Evolutionary conservation across 441 rosid genomes (phyloP), one percentile per base, ranked within the genome.

Genomic region (Bruguiera hainesii): DNA sequence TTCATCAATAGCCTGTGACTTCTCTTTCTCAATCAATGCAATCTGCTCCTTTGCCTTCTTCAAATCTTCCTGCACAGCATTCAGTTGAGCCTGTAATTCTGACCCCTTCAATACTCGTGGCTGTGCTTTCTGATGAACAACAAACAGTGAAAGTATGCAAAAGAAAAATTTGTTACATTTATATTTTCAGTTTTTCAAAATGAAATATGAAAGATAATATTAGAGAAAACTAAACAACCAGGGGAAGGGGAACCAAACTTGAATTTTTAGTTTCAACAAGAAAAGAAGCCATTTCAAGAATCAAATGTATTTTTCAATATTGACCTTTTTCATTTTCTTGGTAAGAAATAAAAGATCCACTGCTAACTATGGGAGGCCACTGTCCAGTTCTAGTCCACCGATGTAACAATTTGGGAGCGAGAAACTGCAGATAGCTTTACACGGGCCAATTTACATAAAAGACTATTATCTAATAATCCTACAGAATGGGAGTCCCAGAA

Each of bases 31-130:
- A 39, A 88, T 79, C 75, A 78, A 71, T 46, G 74, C 82, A 64
- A 89, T 76, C 73, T 85, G 84, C 79, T 90, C 93, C 71, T 85
- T 88, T 1, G 95, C 88, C 75, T 84, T 89, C 89, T 85, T 90
- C 61, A 90, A 79, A 74, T 90, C 97, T 60, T 90, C 96, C 80
- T 87, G 93, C 52, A 80, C 75, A 56, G 60, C 76, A 75, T 72
- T 82, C 83, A 87, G 62, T 13, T 88, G 97, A 48, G 83, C 70
- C 71, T 87, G 97, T 61, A 86, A 58, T 66, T 90, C 98, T 0
- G 85, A 78, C 29, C 86, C 91, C 81, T 81, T 93, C 15, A 64
- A 77, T 56, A 72, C 56, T 73, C 88, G 77, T 20, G 86, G 62
- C 56, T 68, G 84, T 28, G 80, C 83, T 76, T 83, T 93, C 98